phyloP scores from a whole-genome alignment of 768 basidiomycete genomes.

The Pulveroboletus ravenelii region DNA sequence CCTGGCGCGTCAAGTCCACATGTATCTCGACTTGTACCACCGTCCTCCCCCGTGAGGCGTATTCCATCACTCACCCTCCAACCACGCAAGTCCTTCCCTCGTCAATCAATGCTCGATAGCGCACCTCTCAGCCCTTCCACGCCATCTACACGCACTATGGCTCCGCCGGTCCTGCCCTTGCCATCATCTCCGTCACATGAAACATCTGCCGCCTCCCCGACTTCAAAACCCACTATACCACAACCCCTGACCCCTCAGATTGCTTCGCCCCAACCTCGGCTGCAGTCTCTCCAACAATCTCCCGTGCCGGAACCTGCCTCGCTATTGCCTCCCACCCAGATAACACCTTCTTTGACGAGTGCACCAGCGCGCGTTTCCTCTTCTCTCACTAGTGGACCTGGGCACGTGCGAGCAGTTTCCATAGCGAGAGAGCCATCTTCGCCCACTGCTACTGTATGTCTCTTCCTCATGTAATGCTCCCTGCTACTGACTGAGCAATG shows the following conservation, averaged over 20 bases:
- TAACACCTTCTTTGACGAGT: slow-evolving; percentile 11
- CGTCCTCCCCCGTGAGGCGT: slow-evolving; percentile 58
- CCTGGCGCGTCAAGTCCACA: slow-evolving; percentile 26
- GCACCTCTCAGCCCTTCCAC: slow-evolving; percentile 27
- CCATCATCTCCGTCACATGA: slow-evolving; percentile 23
- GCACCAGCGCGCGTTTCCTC: slow-evolving; percentile 1
- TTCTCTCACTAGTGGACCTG: slow-evolving; percentile 5
- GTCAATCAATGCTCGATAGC: slow-evolving; percentile 38
- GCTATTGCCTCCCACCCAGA: slow-evolving; percentile 11
- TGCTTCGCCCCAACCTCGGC: slow-evolving; percentile 27
- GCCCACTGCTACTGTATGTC: slow-evolving; percentile 20
- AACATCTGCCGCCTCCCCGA: slow-evolving; percentile 7
- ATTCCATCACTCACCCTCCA: slow-evolving; percentile 43
- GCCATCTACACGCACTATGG: slow-evolving; percentile 25
- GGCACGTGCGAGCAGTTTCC: slow-evolving; percentile 11
- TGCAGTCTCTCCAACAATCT: slow-evolving; percentile 18
- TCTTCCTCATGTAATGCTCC: background rate
- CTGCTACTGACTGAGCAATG: slow-evolving; percentile 7
- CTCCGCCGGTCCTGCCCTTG: slow-evolving; percentile 4
- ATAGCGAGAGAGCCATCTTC: slow-evolving; percentile 28
- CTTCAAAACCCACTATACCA: slow-evolving; percentile 36
- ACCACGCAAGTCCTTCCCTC: slow-evolving; percentile 47
- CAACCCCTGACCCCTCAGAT: slow-evolving; percentile 34
- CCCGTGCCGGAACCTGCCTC: slow-evolving; percentile 10
- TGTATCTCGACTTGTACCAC: slow-evolving; percentile 28